These are phyloP conservation scores for Arthrobotrys conoides DNA, from an alignment of 2,329 filamentous ascomycete genomes.

Conservation along the genomic window DNA sequence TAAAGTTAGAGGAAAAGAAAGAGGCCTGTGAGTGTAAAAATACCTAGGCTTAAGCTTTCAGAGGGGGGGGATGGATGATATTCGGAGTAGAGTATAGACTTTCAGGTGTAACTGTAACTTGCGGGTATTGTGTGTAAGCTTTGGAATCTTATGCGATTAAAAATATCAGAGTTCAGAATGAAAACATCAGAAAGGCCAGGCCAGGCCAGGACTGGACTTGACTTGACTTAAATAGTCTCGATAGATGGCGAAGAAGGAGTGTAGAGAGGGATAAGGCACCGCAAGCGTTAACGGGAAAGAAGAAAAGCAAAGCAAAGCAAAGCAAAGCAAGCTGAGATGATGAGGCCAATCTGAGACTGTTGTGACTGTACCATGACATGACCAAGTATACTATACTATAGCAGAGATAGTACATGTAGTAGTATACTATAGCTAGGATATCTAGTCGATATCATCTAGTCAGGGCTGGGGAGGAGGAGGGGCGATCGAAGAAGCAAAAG, in stretches of 20 bases:
- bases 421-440: not conserved
- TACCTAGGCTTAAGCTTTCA: slow-evolving; percentile 38
- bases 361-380: slow-evolving; percentile 1
- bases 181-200: slow-evolving; percentile 39
- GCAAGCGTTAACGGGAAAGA: slow-evolving; percentile 23
- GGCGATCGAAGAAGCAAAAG: slow-evolving; percentile 15
- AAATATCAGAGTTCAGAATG: slow-evolving; percentile 47
- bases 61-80: not conserved
- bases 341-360: slow-evolving; percentile 19
- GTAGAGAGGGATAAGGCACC: not conserved
- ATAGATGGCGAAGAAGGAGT: not conserved
- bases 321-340: slow-evolving; percentile 6
- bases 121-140: slow-evolving; percentile 28
- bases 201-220: slow-evolving; percentile 19
- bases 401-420: not conserved
- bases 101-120: slow-evolving; percentile 23
- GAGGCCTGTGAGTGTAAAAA: slow-evolving; percentile 8
- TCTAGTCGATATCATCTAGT: slow-evolving; percentile 3
- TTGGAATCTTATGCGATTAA: slow-evolving; percentile 22
- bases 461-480: slow-evolving; percentile 10
- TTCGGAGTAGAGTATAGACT: slow-evolving; percentile 9
- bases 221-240: slow-evolving; percentile 42
- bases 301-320: not conserved
- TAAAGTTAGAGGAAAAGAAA: not conserved
- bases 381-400: not conserved